Evolutionary conservation across 164 flowering plant genomes (phyloP).

Genomic region (Chimonanthus salicifolius): DNA sequence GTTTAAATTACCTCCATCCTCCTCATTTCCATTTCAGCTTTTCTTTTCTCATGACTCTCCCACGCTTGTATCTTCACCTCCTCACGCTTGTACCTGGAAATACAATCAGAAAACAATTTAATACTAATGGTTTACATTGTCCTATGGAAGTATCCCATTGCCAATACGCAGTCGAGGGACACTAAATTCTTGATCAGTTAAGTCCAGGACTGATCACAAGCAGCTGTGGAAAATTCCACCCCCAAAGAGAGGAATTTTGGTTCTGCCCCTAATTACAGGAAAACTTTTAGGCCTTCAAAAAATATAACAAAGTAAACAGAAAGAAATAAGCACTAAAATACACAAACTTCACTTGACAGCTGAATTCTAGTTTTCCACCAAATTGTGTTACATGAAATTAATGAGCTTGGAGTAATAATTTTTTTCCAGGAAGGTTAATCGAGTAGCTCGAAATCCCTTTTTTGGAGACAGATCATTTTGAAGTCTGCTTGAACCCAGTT

Average conservation of each 20-base stretch:
- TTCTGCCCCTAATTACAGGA: too few species aligned
- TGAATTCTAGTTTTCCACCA: not conserved
- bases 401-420: too few species aligned
- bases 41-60: conserved; percentile 93
- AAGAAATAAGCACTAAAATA: not conserved
- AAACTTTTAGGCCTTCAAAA: too few species aligned
- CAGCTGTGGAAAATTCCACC: too few species aligned
- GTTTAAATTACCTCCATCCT: conserved; percentile 69
- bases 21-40: conserved; percentile 88
- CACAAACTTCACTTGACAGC: not conserved
- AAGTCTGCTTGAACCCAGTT: not conserved
- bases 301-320: not conserved
- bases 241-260: too few species aligned
- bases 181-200: not conserved
- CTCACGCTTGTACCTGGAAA: conserved; percentile 77
- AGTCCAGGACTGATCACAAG: not conserved
- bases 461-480: not conserved
- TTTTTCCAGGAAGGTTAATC: not conserved
- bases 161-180: not conserved
- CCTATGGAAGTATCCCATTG: not conserved
- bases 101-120: not conserved
- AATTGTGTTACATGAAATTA: not conserved
- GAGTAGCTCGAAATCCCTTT: not conserved
- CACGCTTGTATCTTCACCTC: conserved; percentile 94
- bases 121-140: not conserved